A percentile compares a stretch with the other conserved stretches of the same genome.
Conservation (phyloP, 306 rosid species). For the Vachellia pachyceras region DNA sequence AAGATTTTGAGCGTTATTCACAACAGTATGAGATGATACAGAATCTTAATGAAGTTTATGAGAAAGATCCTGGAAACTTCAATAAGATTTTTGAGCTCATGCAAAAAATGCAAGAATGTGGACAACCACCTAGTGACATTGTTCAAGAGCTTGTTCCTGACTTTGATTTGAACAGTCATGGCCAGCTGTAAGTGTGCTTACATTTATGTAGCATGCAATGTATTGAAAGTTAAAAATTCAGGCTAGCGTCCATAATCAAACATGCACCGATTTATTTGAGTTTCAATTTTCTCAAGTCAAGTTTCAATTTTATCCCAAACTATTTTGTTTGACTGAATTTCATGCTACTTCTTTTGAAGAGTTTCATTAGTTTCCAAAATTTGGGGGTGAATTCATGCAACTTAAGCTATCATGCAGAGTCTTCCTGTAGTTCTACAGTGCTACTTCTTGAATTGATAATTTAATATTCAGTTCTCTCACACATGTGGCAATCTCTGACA, state of each 20-base stretch:
- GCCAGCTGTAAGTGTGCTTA: conserved; percentile 76
- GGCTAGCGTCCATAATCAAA: background rate
- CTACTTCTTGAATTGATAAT: conserved; percentile 7
- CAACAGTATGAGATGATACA: conserved; percentile 68
- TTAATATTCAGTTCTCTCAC: background rate
- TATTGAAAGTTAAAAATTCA: conserved; percentile 18
- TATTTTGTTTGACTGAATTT: background rate
- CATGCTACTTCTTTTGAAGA: too few species aligned
- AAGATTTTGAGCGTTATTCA: conserved; percentile 70
- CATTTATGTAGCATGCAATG: background rate
- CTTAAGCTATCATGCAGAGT: background rate
- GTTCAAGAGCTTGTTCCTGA: conserved; percentile 89
- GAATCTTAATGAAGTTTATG: conserved; percentile 79
- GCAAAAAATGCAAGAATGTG: conserved; percentile 99
- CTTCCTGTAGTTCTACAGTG: background rate
- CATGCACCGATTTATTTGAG: conserved; percentile 6
- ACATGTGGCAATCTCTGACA: background rate
- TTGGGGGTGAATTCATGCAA: conserved; percentile 22
- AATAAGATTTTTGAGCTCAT: conserved; percentile 83
- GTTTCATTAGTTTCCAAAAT: background rate
- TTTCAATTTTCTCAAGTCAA: background rate
- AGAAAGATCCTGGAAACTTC: conserved; percentile 76
- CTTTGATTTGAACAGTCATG: conserved; percentile 77
- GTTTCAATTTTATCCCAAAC: background rate
- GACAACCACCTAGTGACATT: conserved; percentile 91